phyloP scores from a whole-genome alignment of 2,329 filamentous ascomycete genomes.

The Ceratocystis diversiconidia region DNA sequence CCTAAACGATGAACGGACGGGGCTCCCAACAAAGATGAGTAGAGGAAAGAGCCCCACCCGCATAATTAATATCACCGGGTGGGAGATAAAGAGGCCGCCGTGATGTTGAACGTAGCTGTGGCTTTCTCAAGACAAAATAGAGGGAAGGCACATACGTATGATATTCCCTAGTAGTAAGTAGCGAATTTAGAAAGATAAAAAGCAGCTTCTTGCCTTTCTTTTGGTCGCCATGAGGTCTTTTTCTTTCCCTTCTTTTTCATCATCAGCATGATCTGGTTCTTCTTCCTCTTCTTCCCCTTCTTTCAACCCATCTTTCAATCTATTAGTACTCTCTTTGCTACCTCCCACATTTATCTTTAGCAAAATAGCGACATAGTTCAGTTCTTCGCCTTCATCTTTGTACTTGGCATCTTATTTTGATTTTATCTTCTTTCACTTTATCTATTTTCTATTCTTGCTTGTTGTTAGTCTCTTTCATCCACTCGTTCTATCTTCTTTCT shows the following conservation, averaged over 20 bases:
- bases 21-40: neutral
- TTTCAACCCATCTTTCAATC: neutral
- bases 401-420: neutral
- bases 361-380: neutral
- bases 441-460: neutral
- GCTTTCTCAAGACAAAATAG: neutral
- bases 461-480: neutral
- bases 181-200: neutral
- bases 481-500: neutral
- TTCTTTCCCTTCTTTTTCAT: neutral
- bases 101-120: neutral
- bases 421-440: neutral
- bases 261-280: neutral
- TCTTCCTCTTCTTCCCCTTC: neutral
- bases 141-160: neutral
- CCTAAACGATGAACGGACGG: neutral
- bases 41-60: neutral
- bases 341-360: neutral
- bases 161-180: no score
- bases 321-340: no score
- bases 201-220: neutral
- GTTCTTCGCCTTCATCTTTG: neutral
- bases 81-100: neutral
- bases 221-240: neutral
- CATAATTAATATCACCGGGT: neutral